phyloP scores from a whole-genome alignment of 75 land plant species.

The Adiantum capillusveneris region DNA sequence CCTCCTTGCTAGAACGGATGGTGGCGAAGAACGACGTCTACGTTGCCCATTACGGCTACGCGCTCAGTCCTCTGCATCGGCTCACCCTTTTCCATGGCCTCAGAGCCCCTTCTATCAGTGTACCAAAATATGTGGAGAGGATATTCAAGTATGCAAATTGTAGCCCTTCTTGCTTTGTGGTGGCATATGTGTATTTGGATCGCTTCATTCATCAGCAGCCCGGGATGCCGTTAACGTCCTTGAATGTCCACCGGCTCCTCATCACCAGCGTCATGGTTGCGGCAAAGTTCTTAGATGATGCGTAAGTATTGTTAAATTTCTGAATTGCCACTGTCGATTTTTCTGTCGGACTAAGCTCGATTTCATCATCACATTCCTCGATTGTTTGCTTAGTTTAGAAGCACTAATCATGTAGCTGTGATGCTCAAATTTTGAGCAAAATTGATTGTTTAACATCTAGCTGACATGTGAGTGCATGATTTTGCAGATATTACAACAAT shows the following conservation, averaged over 20 bases:
- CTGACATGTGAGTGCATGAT: no score
- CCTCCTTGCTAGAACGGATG: slow-evolving; percentile 46
- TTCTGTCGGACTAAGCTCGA: no score
- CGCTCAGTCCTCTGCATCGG: background rate
- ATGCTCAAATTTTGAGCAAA: no score
- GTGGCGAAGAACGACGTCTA: slow-evolving; percentile 42
- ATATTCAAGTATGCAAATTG: slow-evolving; percentile 34
- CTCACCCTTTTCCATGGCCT: slow-evolving; percentile 31
- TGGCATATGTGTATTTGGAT: slow-evolving; percentile 28
- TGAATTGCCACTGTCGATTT: no score
- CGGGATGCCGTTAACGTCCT: slow-evolving; percentile 20
- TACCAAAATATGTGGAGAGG: slow-evolving; percentile 26
- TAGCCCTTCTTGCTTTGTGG: slow-evolving; percentile 34
- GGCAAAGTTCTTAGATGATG: slow-evolving; percentile 31
- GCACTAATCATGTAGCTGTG: no score
- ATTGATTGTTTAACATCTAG: no score
- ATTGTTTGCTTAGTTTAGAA: no score
- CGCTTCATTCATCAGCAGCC: slow-evolving; percentile 26
- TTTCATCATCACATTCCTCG: no score
- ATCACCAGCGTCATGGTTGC: slow-evolving; percentile 42
- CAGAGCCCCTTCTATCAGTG: slow-evolving; percentile 21
- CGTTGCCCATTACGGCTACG: slow-evolving; percentile 1
- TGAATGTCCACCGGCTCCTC: slow-evolving; percentile 32
- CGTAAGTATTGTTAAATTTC: slow-evolving; percentile 2
- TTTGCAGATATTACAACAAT: slow-evolving; percentile 34